Percentiles rank a stretch among this genome's conserved stretches.
These are phyloP conservation scores for Pyrenopolyporus hunteri DNA, from an alignment of 495 filamentous ascomycete genomes.

Conservation along the genomic window DNA sequence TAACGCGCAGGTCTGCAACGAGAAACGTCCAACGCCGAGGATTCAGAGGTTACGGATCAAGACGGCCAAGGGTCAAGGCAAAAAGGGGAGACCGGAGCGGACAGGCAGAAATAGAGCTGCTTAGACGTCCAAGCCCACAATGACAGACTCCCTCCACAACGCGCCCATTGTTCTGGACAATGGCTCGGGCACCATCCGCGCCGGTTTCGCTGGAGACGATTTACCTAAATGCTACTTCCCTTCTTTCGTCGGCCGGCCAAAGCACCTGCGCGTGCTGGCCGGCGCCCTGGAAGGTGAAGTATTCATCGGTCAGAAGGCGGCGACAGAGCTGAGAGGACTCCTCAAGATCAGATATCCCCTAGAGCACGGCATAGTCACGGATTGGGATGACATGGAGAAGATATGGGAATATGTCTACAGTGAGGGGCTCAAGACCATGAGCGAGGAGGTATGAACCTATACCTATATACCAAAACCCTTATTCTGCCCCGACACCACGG, in stretches of 20 bases:
- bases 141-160: slow-evolving; percentile 91
- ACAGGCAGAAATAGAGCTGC: slow-evolving; percentile 13
- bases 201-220: slow-evolving; percentile 95
- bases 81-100: slow-evolving; percentile 26
- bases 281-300: slow-evolving; percentile 96
- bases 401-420: slow-evolving; percentile 85
- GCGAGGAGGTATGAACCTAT: slow-evolving; percentile 82
- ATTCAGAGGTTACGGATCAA: slow-evolving; percentile 9
- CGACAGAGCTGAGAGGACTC: slow-evolving; percentile 87
- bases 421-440: slow-evolving; percentile 84
- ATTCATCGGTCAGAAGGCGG: slow-evolving; percentile 91
- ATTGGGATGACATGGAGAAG: slow-evolving; percentile 99
- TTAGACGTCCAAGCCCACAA: slow-evolving; percentile 50
- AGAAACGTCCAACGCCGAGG: background rate
- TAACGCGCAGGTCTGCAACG: background rate
- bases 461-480: slow-evolving; percentile 27
- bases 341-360: slow-evolving; percentile 95
- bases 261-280: slow-evolving; percentile 93
- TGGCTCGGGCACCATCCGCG: slow-evolving; percentile 95
- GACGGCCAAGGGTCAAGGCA: slow-evolving; percentile 11
- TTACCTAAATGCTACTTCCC: slow-evolving; percentile 95
- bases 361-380: slow-evolving; percentile 97
- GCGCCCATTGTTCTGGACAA: slow-evolving; percentile 99
- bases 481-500: background rate
- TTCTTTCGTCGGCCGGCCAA: slow-evolving; percentile 96